Conservation (phyloP, 352 stramenopile genomes). For the Peronospora belbahrii region DNA sequence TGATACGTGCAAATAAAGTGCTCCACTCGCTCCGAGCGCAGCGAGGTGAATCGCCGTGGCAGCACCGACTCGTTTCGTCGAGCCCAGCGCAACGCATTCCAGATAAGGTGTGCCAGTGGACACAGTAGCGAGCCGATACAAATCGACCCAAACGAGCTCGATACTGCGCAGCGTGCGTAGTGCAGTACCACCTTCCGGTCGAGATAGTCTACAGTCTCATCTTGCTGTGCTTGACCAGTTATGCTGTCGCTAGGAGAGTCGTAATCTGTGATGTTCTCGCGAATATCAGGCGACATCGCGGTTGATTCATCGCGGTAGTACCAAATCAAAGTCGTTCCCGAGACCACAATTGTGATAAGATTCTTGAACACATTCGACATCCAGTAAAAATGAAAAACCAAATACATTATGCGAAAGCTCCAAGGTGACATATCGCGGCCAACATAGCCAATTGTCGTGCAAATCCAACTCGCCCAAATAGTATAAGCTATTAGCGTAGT, state of each 20-base stretch:
- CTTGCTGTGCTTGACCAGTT: conserved; percentile 13
- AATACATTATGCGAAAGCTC: conserved; percentile 58
- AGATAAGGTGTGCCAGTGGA: conserved; percentile 66
- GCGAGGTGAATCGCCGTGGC: conserved; percentile 44
- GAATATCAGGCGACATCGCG: conserved; percentile 35
- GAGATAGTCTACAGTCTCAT: conserved; percentile 10
- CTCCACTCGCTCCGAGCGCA: conserved; percentile 56
- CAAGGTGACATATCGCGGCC: conserved; percentile 54
- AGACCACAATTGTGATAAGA: conserved; percentile 69
- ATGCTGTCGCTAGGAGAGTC: conserved; percentile 17
- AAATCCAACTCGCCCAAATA: conserved; percentile 73
- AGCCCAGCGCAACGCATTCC: conserved; percentile 69
- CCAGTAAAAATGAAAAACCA: conserved; percentile 86
- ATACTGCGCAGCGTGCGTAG: conserved; percentile 53
- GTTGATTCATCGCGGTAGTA: conserved; percentile 76
- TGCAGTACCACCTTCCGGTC: conserved; percentile 63
- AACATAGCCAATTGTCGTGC: conserved; percentile 64
- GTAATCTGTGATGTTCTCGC: conserved; percentile 36
- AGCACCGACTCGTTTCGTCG: conserved; percentile 64
- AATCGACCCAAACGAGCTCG: conserved; percentile 75
- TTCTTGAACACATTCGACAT: conserved; percentile 84
- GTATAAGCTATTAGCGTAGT: conserved; percentile 55
- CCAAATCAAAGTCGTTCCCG: conserved; percentile 77
- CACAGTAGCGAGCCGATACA: conserved; percentile 78
- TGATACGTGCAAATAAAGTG: conserved; percentile 82